Evolutionary conservation across 2,329 filamentous ascomycete species (phyloP).

Genomic region (Cryphonectria parasitica): DNA sequence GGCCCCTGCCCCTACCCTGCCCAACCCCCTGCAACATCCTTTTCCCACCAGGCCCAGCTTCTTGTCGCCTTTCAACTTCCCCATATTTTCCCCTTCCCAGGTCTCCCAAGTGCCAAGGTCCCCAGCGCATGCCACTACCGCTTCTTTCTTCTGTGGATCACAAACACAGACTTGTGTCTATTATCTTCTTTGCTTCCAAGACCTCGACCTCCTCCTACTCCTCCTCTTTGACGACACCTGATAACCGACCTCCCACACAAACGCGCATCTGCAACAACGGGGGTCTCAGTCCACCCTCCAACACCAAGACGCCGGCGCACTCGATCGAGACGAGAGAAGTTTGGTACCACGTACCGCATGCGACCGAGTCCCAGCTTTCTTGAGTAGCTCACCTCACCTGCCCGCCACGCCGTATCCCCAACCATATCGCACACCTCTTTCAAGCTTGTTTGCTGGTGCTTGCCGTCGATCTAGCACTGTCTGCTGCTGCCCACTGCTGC

Average conservation of each 20-base stretch:
- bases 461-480: constrained; percentile 1
- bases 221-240: not conserved
- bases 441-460: constrained; percentile 14
- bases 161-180: constrained; percentile 14
- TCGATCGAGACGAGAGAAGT: constrained; percentile 4
- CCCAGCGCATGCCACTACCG: constrained; percentile 17
- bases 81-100: constrained; percentile 29
- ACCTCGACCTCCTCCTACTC: not conserved
- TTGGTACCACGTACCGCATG: constrained; percentile 10
- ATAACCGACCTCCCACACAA: not conserved
- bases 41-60: constrained; percentile 17
- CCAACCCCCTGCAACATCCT: constrained; percentile 19
- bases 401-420: constrained; percentile 1
- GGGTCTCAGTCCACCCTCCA: not conserved
- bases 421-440: constrained; percentile 6
- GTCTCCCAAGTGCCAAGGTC: constrained; percentile 25
- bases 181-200: not conserved
- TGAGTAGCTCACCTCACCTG: constrained; percentile 8
- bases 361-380: constrained; percentile 13
- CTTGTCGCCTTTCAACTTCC: constrained; percentile 22
- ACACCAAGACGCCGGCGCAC: constrained; percentile 11
- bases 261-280: constrained; percentile 7
- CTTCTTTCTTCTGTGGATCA: constrained; percentile 15
- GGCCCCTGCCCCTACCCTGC: constrained; percentile 8
- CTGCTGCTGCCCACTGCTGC: not conserved